Conservation (phyloP, 2,329 filamentous ascomycete genomes). For the Cordyceps tenuipes region DNA sequence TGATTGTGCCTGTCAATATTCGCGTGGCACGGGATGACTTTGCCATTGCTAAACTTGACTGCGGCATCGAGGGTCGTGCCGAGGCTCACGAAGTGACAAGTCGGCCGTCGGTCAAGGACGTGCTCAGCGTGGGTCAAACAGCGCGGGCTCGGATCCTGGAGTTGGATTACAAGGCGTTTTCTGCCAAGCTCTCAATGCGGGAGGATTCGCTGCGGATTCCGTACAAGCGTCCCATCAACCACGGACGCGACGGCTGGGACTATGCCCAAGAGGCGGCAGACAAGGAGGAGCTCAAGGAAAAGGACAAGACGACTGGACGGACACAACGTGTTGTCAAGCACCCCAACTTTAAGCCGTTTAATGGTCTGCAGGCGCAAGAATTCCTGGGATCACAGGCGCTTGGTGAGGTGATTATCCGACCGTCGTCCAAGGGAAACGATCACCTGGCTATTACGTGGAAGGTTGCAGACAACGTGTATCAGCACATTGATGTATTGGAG, state of each 20-base stretch:
- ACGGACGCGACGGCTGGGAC: conserved; percentile 79
- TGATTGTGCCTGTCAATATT: conserved; percentile 87
- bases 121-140: conserved; percentile 74
- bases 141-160: conserved; percentile 81
- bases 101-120: conserved; percentile 59
- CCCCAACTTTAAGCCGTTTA: conserved; percentile 90
- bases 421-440: conserved; percentile 90
- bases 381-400: conserved; percentile 77
- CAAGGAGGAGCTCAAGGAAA: conserved; percentile 74
- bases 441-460: conserved; percentile 98
- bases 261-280: conserved; percentile 72
- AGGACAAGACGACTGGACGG: conserved; percentile 75
- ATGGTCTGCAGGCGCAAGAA: conserved; percentile 84
- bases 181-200: conserved; percentile 73
- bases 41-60: conserved; percentile 88
- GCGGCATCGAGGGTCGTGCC: conserved; percentile 83
- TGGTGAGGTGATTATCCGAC: conserved; percentile 90
- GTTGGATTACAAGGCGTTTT: conserved; percentile 78
- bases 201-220: conserved; percentile 72
- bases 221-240: conserved; percentile 60
- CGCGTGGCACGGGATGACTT: conserved; percentile 86
- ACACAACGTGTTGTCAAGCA: conserved; percentile 96
- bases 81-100: conserved; percentile 75
- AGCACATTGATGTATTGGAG: conserved; percentile 95
- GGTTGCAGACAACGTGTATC: conserved; percentile 89